Evolutionary conservation across 768 basidiomycete species (phyloP).

Genomic region (Psilocybe cubensis): DNA sequence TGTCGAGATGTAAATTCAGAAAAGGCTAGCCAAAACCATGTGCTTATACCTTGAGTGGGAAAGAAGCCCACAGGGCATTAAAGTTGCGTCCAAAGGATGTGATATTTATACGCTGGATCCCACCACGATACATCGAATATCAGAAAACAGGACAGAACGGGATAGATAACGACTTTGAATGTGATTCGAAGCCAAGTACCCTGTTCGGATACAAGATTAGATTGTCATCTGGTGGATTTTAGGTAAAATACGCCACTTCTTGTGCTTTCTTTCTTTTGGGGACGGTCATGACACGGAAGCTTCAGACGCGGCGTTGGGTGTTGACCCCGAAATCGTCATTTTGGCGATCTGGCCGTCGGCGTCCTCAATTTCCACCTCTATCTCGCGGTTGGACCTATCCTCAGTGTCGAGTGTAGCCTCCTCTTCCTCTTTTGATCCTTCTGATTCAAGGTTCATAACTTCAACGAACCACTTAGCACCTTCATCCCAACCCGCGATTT

Average conservation of each 20-base stretch:
- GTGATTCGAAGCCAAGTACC: not conserved
- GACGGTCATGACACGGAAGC: conserved; percentile 9
- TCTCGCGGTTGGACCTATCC: conserved; percentile 39
- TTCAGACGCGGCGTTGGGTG: conserved; percentile 3
- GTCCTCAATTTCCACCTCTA: conserved; percentile 75
- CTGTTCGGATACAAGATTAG: conserved; percentile 1
- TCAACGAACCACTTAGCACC: conserved; percentile 83
- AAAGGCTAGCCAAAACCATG: no score
- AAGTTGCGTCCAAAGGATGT: not conserved
- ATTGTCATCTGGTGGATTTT: not conserved
- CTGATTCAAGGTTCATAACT: conserved; percentile 74
- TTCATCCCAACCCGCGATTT: conserved; percentile 80
- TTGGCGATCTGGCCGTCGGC: conserved; percentile 70
- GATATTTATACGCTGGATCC: not conserved
- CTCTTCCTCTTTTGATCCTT: conserved; percentile 37
- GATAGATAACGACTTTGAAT: not conserved
- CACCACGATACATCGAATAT: not conserved
- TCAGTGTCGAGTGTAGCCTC: conserved; percentile 36
- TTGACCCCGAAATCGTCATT: conserved; percentile 52
- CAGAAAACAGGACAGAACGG: not conserved
- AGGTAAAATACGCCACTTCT: not conserved
- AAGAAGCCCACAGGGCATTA: no score
- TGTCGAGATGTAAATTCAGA: no score
- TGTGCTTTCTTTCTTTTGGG: not conserved
- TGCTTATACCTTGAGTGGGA: no score